Evolutionary conservation across 1,284 basidiomycete genomes (phyloP).

Genomic region (Gymnopus androsaceus): DNA sequence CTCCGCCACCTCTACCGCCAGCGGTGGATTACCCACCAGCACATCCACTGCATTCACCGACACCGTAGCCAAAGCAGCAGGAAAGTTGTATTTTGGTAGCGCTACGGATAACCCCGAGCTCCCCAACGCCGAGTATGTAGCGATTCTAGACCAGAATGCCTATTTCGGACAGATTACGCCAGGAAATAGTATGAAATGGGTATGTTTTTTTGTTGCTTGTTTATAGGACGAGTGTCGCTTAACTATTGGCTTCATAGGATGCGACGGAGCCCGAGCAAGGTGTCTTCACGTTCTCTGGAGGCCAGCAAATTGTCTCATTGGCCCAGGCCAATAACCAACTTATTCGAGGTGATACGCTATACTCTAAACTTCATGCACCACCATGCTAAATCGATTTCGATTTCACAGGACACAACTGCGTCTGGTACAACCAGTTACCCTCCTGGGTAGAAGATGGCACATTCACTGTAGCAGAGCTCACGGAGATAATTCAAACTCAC

Average conservation of each 20-base stretch:
- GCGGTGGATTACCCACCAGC: conserved; percentile 12
- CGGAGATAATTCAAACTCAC: conserved; percentile 47
- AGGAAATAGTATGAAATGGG: conserved; percentile 48
- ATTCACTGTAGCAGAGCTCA: conserved; percentile 44
- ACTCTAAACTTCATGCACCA: neutral
- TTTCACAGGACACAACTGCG: conserved; percentile 46
- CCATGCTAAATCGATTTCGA: too few relatives aligned
- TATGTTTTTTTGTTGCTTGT: conserved; percentile 17
- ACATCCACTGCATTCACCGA: conserved; percentile 29
- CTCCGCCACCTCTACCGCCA: neutral
- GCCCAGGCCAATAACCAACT: conserved; percentile 45
- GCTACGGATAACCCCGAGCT: conserved; percentile 51
- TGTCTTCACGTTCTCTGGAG: conserved; percentile 47
- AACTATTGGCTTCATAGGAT: conserved; percentile 36
- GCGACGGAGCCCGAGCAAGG: conserved; percentile 53
- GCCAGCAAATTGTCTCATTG: conserved; percentile 47
- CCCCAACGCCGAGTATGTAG: conserved; percentile 36
- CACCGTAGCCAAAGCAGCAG: conserved; percentile 36
- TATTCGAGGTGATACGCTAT: conserved; percentile 38
- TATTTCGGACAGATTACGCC: conserved; percentile 44
- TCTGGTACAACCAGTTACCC: conserved; percentile 59
- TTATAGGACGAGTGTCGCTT: neutral
- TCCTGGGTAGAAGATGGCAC: conserved; percentile 49
- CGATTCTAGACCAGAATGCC: conserved; percentile 31
- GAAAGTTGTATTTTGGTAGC: conserved; percentile 50